Evolutionary conservation across 23 red algal genomes (phyloP), one percentile per base, ranked within the genome.

Genomic region (Agarophyton chilense): DNA sequence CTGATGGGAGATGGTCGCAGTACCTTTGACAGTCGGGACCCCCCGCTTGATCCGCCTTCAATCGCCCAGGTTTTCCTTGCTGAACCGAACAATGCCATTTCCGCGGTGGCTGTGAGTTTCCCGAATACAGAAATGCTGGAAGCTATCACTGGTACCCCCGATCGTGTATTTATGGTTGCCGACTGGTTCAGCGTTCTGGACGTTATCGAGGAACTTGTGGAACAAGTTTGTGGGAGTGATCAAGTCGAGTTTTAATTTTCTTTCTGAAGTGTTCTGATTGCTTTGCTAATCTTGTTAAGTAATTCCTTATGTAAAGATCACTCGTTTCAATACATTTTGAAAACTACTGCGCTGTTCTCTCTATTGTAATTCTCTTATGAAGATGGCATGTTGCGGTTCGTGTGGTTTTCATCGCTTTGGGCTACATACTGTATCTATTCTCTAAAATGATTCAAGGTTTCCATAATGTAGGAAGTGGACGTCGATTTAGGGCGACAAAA

Each of bases 1-100:
- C 57, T 84, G 28, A 57, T 84, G 3, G 80, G 80, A n/a, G 80
- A 84, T 45, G 80, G 80, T 52, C 57, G 80, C 39, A 84, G 80
- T 43, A 84, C 68, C 24, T 74, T 74, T 49, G 68, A 74, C 24
- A 46, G 40, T 19, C 68, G 68, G 10, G 68, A 74, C 41, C 68
- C 68, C 39, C 68, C 68, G 1, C 68, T 74, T 21, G 68, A 74
- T 39, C 68, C 68, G n/a, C 68, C 68, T 47, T 74, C 68, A 28
- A 74, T 74, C 25, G 68, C 68, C 19, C 40, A 43, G 13, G 0
- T 1, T 2, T 74, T 74, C 43, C 18, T 74, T 3, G 32, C 68
- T 47, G 68, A 74, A 19, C 68, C 68, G 8, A 74, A 74, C 25
- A 74, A 74, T 29, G 5, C 40, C 41, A 74, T 74, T 33, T 74